These are phyloP conservation scores for Phytophthora tentaculata DNA, from an alignment of 352 stramenopile species.

Conservation along the genomic window DNA sequence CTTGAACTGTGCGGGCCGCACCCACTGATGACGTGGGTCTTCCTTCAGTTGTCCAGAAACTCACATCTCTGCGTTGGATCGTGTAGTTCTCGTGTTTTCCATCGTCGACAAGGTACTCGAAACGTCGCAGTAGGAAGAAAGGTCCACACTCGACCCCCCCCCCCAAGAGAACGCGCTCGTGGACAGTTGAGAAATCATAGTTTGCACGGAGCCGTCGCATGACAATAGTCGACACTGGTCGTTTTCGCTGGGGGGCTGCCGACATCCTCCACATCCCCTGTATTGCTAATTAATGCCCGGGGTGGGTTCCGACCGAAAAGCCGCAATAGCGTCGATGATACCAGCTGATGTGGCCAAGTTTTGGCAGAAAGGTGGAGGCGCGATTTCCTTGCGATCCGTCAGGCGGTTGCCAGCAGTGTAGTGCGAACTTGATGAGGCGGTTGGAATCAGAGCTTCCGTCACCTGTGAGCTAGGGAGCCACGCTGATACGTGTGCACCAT, in stretches of 20 bases:
- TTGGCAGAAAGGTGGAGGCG: conserved; percentile 10
- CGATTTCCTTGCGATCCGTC: not conserved
- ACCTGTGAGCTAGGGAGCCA: not conserved
- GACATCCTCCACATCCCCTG: conserved; percentile 20
- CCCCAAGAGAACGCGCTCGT: not conserved
- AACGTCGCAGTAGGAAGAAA: not conserved
- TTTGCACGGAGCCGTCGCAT: not conserved
- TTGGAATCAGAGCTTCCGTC: not conserved
- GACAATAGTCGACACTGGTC: conserved; percentile 1
- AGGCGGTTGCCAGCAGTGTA: not conserved
- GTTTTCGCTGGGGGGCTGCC: conserved; percentile 1
- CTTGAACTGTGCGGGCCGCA: not conserved
- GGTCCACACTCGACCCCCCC: not conserved
- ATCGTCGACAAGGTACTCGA: not conserved
- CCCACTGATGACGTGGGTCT: not conserved
- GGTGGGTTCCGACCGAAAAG: conserved; percentile 13
- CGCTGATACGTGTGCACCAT: not conserved
- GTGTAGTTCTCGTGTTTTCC: not conserved
- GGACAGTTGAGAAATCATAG: not conserved
- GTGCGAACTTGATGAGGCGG: not conserved
- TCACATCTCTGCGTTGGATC: not conserved
- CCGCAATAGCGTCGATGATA: conserved; percentile 21
- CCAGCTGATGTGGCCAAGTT: conserved; percentile 26
- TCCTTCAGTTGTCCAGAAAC: not conserved
- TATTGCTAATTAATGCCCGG: conserved; percentile 11